Percentiles rank a stretch among this genome's conserved stretches.
Evolutionary conservation across 345 rosid species (phyloP).

Genomic region (Geranium brycei): DNA sequence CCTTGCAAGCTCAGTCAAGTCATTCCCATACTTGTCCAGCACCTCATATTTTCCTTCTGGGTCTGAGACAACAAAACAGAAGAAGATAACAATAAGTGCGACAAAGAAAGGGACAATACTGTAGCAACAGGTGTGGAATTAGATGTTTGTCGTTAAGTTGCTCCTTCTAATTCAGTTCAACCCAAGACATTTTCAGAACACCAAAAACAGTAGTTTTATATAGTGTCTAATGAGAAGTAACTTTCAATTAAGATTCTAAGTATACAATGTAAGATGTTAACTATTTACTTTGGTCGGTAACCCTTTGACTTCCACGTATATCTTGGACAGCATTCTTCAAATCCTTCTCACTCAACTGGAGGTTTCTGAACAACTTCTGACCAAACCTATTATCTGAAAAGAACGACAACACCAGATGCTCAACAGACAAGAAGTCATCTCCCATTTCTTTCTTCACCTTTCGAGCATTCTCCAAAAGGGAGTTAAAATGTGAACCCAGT

Average conservation of each 20-base stretch:
- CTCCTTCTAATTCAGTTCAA: background rate
- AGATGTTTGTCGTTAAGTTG: background rate
- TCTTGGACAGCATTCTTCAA: slow-evolving; percentile 55
- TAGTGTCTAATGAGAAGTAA: background rate
- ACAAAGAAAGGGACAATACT: background rate
- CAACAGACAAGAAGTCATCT: slow-evolving; percentile 69
- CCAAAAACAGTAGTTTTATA: background rate
- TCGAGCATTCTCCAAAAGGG: slow-evolving; percentile 42
- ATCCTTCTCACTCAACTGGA: slow-evolving; percentile 48
- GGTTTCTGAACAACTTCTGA: slow-evolving; percentile 37
- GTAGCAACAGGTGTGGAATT: background rate
- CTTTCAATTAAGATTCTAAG: background rate
- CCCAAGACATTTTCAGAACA: background rate
- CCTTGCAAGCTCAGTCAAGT: slow-evolving; percentile 79
- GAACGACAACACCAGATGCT: slow-evolving; percentile 63
- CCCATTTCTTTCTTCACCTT: slow-evolving; percentile 64
- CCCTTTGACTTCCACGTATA: slow-evolving; percentile 77
- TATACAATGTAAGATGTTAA: background rate
- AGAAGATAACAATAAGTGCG: background rate
- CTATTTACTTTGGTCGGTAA: slow-evolving; percentile 67
- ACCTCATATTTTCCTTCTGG: slow-evolving; percentile 81
- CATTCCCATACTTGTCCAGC: slow-evolving; percentile 79
- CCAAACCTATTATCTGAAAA: slow-evolving; percentile 68
- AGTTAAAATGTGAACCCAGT: slow-evolving; percentile 42
- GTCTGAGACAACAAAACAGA: slow-evolving; percentile 26